phyloP scores from a whole-genome alignment of 163 green algal genomes.

The Chloromonas sp. region DNA sequence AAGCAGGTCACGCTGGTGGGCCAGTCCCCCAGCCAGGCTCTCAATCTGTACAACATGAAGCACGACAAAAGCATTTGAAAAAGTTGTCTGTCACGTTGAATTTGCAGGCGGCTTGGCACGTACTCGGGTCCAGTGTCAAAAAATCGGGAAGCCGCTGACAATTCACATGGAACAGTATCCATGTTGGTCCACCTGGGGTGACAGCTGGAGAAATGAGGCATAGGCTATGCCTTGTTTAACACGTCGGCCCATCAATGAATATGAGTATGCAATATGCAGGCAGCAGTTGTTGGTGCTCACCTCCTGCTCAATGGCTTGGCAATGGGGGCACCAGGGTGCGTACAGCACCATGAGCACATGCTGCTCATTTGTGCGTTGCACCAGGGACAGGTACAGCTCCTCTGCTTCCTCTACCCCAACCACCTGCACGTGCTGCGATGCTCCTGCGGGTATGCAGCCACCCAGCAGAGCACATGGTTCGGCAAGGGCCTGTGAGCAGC shows the following conservation, averaged over 20 bases:
- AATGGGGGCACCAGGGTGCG: slow-evolving; percentile 11
- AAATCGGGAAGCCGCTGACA: too few species aligned
- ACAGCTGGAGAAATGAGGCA: too few species aligned
- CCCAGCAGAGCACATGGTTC: not conserved
- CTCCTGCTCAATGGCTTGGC: slow-evolving; percentile 13
- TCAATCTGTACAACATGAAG: slow-evolving; percentile 1
- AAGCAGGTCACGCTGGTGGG: not conserved
- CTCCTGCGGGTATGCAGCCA: not conserved
- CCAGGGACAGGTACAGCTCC: slow-evolving; percentile 16
- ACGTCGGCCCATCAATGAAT: too few species aligned
- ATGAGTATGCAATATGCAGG: too few species aligned
- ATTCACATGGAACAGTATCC: too few species aligned
- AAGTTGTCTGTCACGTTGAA: too few species aligned
- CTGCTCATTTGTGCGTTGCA: slow-evolving; percentile 17
- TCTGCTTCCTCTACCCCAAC: slow-evolving; percentile 7
- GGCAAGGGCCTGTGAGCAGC: too few species aligned
- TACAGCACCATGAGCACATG: slow-evolving; percentile 20
- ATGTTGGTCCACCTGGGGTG: too few species aligned
- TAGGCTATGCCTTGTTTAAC: too few species aligned
- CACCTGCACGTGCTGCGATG: slow-evolving; percentile 2
- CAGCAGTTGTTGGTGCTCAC: not conserved
- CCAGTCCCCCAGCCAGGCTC: slow-evolving; percentile 2
- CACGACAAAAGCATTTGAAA: too few species aligned
- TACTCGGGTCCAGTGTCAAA: too few species aligned
- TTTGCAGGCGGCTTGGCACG: too few species aligned